Evolutionary conservation across 257 asterid species (phyloP).

Genomic region (Phtheirospermum japonicum): DNA sequence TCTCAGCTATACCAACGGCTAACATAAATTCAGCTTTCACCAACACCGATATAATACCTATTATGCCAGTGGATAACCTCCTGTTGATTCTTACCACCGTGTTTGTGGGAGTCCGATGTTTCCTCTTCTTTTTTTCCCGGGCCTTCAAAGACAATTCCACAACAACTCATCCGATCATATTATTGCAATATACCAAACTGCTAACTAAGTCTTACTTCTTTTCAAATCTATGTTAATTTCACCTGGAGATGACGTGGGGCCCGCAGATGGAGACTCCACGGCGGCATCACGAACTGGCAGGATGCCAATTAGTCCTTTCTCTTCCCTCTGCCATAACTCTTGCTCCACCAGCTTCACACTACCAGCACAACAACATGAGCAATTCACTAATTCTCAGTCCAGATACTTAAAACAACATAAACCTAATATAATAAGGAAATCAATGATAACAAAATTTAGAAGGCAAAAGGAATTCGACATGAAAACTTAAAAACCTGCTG

Average conservation of each 20-base stretch:
- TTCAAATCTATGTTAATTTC: slow-evolving; percentile 13
- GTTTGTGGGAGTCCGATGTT: slow-evolving; percentile 60
- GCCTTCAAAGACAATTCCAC: slow-evolving; percentile 39
- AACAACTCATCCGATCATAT: slow-evolving; percentile 18
- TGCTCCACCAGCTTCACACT: slow-evolving; percentile 98
- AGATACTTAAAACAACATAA: slow-evolving; percentile 17
- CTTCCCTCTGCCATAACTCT: slow-evolving; percentile 99
- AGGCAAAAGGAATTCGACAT: neutral
- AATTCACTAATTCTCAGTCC: slow-evolving; percentile 15
- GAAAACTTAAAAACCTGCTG: slow-evolving; percentile 58
- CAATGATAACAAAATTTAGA: neutral
- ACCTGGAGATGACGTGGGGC: slow-evolving; percentile 61
- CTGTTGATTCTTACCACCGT: slow-evolving; percentile 67
- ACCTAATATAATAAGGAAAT: neutral
- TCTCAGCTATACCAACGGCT: slow-evolving; percentile 19
- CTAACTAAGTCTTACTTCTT: slow-evolving; percentile 16
- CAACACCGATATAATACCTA: slow-evolving; percentile 41
- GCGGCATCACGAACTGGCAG: slow-evolving; percentile 92
- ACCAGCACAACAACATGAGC: slow-evolving; percentile 27
- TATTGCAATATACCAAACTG: slow-evolving; percentile 3
- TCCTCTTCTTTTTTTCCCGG: slow-evolving; percentile 48
- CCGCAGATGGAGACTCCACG: slow-evolving; percentile 50
- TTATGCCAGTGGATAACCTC: slow-evolving; percentile 94
- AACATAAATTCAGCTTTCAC: slow-evolving; percentile 22
- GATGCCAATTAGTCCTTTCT: slow-evolving; percentile 91